Evolutionary conservation across 305 asterid genomes (phyloP), one percentile per base, ranked within the genome.

Genomic region (Fraxinus floribunda): DNA sequence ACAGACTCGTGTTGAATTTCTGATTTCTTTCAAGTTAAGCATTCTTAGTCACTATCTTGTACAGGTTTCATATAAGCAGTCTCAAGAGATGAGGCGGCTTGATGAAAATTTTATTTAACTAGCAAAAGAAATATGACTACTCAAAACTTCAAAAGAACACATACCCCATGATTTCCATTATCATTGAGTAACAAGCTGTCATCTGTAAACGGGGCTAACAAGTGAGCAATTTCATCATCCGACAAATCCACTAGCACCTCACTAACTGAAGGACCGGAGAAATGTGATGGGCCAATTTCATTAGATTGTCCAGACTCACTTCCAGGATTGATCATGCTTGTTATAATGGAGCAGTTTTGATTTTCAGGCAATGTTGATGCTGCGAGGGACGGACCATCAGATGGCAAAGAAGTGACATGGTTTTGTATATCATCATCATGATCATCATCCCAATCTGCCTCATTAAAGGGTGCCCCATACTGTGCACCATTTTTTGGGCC

Each of bases 401-500:
- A 55, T 9, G 66, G 75, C 22, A 70, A 72, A 44, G 86, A 62
- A 22, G 74, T 78, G 75, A 30, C 44, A 79, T 73, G 60, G 30
- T 39, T 24, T 71, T 84, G 87, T 86, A 72, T 24, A 83, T 49
- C 81, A 62, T 83, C 81, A n/a, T 77, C 60, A 0, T 86, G 87
- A 55, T 88, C 92, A 55, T 89, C 93, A 70, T 87, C 79, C 99
- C 98, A 95, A 5, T 95, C 98, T 46, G 89, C 97, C 89, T 92
- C 98, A 7, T 84, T 81, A 82, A 94, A 95, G 7, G 97, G 99
- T 72, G 97, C 98, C 4, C 99, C 99, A 83, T 95, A 95, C 55
- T 91, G 98, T 2, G 99, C 97, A 76, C 99, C 97, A 90, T 90
- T 91, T 85, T 88, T 92, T 5, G 99, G 98, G 75, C 98, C 99